Conservation (phyloP, 192 early-diverging fungal genomes). For the Coemansia sp. region DNA sequence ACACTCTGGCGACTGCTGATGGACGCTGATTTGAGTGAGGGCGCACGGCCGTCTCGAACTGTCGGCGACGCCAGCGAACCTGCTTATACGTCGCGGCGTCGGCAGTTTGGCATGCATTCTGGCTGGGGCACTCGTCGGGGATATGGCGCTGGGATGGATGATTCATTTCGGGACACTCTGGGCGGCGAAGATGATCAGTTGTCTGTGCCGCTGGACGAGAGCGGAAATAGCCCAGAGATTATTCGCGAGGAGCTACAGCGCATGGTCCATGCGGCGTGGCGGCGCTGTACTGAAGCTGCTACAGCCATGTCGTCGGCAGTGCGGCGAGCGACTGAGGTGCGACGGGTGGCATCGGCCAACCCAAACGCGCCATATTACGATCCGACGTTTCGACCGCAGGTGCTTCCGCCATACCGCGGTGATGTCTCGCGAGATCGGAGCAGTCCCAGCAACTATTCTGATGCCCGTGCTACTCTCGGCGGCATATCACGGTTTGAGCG, state of each 20-base stretch:
- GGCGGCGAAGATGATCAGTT: constrained; percentile 12
- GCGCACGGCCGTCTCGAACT: neutral
- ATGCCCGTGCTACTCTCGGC: neutral
- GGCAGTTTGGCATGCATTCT: constrained; percentile 28
- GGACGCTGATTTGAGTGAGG: constrained; percentile 15
- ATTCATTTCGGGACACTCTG: neutral
- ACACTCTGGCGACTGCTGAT: constrained; percentile 40
- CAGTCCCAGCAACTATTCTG: constrained; percentile 3
- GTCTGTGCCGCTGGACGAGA: constrained; percentile 38
- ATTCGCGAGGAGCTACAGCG: constrained; percentile 50
- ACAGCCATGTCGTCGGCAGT: constrained; percentile 46
- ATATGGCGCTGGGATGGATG: constrained; percentile 9
- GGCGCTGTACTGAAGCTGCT: constrained; percentile 49
- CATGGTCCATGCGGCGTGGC: constrained; percentile 51
- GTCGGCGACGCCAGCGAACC: constrained; percentile 4
- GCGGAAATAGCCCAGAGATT: constrained; percentile 45
- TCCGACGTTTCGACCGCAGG: constrained; percentile 51
- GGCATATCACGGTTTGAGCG: constrained; percentile 12
- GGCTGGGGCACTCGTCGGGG: constrained; percentile 26
- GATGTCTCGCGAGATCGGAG: constrained; percentile 20
- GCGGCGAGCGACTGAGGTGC: constrained; percentile 33
- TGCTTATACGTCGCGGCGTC: constrained; percentile 23
- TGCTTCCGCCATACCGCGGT: constrained; percentile 43
- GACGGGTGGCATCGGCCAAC: constrained; percentile 32
- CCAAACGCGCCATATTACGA: constrained; percentile 40